Evolutionary conservation across 2,329 filamentous ascomycete genomes (phyloP).

Genomic region (Cercospora beticola): DNA sequence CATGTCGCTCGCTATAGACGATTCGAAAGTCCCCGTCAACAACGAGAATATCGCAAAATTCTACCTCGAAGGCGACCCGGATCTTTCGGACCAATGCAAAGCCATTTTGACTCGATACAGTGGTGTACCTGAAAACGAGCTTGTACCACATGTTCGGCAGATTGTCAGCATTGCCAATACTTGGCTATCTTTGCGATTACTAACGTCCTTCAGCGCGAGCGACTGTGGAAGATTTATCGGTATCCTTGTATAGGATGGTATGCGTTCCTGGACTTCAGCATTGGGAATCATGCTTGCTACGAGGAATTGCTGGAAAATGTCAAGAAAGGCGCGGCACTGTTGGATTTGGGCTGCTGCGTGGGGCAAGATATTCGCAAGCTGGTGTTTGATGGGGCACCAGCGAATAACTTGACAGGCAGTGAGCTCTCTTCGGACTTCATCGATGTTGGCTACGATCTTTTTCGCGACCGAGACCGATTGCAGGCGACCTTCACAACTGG

Average conservation of each 20-base stretch:
- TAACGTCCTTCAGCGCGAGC: constrained; percentile 14
- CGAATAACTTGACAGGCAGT: neutral
- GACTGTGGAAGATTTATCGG: constrained; percentile 13
- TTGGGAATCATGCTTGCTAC: constrained; percentile 27
- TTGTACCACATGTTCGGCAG: constrained; percentile 1
- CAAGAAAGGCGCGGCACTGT: constrained; percentile 37
- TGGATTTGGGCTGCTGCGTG: constrained; percentile 45
- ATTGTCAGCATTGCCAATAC: neutral
- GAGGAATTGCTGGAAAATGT: constrained; percentile 30
- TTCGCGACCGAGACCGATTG: constrained; percentile 38
- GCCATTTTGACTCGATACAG: constrained; percentile 9
- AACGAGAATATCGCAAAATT: neutral
- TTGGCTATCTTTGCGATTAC: neutral
- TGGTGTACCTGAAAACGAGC: neutral
- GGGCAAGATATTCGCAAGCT: constrained; percentile 44
- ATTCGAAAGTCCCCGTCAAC: neutral
- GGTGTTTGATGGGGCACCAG: constrained; percentile 36
- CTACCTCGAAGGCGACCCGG: constrained; percentile 17
- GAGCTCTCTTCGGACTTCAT: constrained; percentile 26
- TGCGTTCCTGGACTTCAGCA: constrained; percentile 25
- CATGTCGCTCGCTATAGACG: neutral
- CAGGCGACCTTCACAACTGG: constrained; percentile 34
- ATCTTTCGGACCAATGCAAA: neutral
- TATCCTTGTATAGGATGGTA: constrained; percentile 24
- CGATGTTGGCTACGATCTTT: constrained; percentile 42